These are phyloP conservation scores for Fusarium caatingaense DNA, from an alignment of 2,329 filamentous ascomycete genomes.

Conservation along the genomic window DNA sequence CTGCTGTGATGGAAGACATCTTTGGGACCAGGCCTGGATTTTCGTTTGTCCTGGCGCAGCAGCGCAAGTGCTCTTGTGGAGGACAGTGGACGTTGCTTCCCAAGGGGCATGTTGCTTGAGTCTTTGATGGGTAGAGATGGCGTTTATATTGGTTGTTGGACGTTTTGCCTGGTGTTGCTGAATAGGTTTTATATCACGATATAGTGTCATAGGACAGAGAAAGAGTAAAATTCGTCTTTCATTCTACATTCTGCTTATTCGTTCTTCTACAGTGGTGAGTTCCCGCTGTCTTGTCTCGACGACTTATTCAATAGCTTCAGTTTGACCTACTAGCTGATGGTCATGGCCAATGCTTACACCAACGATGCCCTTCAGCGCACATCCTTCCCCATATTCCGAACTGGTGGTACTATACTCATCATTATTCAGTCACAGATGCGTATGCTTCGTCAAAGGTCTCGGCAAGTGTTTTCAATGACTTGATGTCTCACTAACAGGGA, in stretches of 20 bases:
- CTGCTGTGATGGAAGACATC: constrained; percentile 73
- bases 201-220: neutral
- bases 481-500: constrained; percentile 10
- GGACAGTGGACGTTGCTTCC: constrained; percentile 63
- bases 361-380: neutral
- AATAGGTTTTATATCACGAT: neutral
- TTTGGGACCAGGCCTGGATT: constrained; percentile 60
- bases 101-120: constrained; percentile 44
- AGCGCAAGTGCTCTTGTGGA: constrained; percentile 66
- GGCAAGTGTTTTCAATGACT: constrained; percentile 1
- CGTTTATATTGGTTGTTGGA: neutral
- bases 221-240: neutral
- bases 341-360: neutral
- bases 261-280: neutral
- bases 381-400: neutral
- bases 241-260: neutral
- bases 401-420: neutral
- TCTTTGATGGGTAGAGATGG: neutral
- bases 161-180: neutral
- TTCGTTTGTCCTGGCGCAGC: constrained; percentile 65
- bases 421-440: neutral
- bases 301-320: no score
- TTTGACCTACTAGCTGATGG: neutral
- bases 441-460: constrained; percentile 7
- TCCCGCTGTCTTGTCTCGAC: neutral